Conservation (phyloP, 768 basidiomycete genomes). For the Calocera viscosa region DNA sequence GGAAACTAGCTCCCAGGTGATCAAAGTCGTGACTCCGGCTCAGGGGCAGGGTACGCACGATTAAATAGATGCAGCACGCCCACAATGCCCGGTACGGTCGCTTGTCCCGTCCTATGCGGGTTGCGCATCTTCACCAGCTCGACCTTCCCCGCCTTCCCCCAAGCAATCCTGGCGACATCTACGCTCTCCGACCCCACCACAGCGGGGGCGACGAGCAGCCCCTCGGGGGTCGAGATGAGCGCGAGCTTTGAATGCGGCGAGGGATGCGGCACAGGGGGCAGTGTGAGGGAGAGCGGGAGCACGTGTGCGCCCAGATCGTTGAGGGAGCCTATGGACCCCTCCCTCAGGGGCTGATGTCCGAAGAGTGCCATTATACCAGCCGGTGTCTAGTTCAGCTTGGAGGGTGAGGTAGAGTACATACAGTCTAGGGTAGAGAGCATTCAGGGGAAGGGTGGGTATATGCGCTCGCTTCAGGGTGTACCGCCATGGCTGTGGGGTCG, state of each 20-base stretch:
- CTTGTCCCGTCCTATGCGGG: slow-evolving; percentile 43
- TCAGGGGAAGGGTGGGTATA: background rate
- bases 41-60: slow-evolving; percentile 33
- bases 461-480: background rate
- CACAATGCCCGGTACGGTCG: slow-evolving; percentile 61
- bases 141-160: slow-evolving; percentile 41
- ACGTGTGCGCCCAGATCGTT: background rate
- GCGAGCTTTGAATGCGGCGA: slow-evolving; percentile 57
- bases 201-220: slow-evolving; percentile 56
- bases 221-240: slow-evolving; percentile 45
- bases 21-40: background rate
- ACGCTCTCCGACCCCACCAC: slow-evolving; percentile 22
- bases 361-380: background rate
- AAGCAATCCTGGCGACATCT: slow-evolving; percentile 40
- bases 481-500: background rate
- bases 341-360: background rate
- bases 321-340: background rate
- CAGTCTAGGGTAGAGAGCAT: too few species aligned
- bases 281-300: slow-evolving; percentile 49
- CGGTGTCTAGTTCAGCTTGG: background rate
- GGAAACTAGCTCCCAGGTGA: slow-evolving; percentile 37
- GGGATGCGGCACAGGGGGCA: slow-evolving; percentile 64
- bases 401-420: background rate
- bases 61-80: slow-evolving; percentile 62
- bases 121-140: slow-evolving; percentile 24